phyloP scores from a whole-genome alignment of 2,329 filamentous ascomycete species.

The Hypoxylon rubiginosum region DNA sequence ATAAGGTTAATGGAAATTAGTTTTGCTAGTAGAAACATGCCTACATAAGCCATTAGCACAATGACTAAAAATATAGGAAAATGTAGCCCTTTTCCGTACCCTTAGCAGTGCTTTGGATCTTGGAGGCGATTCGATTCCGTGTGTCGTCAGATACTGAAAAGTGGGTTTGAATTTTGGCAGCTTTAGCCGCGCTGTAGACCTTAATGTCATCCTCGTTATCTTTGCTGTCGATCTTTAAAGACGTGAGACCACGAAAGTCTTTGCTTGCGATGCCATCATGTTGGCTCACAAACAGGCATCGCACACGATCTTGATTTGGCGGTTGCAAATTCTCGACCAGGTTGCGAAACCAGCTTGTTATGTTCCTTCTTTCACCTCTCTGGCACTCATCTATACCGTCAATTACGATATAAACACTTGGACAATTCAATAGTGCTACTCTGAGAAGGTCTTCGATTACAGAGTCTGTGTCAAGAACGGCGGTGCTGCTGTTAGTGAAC shows the following conservation, averaged over 20 bases:
- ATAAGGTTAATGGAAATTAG: conserved; percentile 30
- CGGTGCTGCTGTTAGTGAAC: conserved; percentile 22
- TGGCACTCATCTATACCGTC: conserved; percentile 56
- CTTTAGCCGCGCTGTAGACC: conserved; percentile 35
- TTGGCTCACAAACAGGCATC: conserved; percentile 53
- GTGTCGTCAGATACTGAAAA: background rate
- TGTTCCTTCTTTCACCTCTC: conserved; percentile 46
- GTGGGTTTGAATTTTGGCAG: background rate
- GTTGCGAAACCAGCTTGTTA: conserved; percentile 47
- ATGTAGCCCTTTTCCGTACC: conserved; percentile 4
- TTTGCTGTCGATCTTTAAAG: conserved; percentile 38
- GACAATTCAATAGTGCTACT: conserved; percentile 42
- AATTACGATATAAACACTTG: conserved; percentile 51
- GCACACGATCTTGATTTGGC: conserved; percentile 35
- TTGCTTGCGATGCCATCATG: conserved; percentile 49
- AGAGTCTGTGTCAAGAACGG: conserved; percentile 15
- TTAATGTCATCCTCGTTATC: conserved; percentile 51
- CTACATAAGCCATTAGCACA: conserved; percentile 5
- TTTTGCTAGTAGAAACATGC: conserved; percentile 34
- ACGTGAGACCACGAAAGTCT: conserved; percentile 39
- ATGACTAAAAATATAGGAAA: background rate
- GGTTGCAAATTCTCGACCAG: conserved; percentile 26
- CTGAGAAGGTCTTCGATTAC: conserved; percentile 47
- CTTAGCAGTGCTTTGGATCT: background rate
- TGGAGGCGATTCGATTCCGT: background rate